Conservation (phyloP, 2,329 filamentous ascomycete species). For the Emmonsia crescens region DNA sequence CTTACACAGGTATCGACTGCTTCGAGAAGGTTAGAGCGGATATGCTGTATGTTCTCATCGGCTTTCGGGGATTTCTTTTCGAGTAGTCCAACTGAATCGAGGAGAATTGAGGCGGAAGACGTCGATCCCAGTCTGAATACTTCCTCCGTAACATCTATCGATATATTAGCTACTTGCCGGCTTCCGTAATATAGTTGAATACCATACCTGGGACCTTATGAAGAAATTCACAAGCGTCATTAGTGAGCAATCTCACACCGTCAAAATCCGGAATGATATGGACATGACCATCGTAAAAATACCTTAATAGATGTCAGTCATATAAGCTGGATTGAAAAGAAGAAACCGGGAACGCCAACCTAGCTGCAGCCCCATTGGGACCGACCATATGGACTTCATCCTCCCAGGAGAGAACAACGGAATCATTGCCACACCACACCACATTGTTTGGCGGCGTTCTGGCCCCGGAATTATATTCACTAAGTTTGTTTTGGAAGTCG, state of each 20-base stretch:
- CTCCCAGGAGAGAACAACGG: slow-evolving; percentile 89
- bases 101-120: slow-evolving; percentile 78
- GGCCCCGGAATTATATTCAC: slow-evolving; percentile 82
- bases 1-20: slow-evolving; percentile 90
- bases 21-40: slow-evolving; percentile 74
- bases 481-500: slow-evolving; percentile 85
- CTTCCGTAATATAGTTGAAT: not conserved
- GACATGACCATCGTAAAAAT: slow-evolving; percentile 83
- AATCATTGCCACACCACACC: slow-evolving; percentile 94
- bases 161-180: slow-evolving; percentile 5
- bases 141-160: slow-evolving; percentile 61
- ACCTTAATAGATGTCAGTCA: slow-evolving; percentile 38
- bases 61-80: slow-evolving; percentile 93
- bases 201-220: slow-evolving; percentile 67
- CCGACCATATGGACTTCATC: slow-evolving; percentile 94
- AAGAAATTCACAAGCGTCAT: slow-evolving; percentile 94
- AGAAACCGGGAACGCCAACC: slow-evolving; percentile 26
- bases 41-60: slow-evolving; percentile 94
- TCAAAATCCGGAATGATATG: slow-evolving; percentile 82
- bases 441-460: slow-evolving; percentile 77
- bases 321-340: not conserved
- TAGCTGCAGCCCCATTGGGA: slow-evolving; percentile 62
- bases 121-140: slow-evolving; percentile 84
- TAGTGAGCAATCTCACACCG: slow-evolving; percentile 81
- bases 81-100: slow-evolving; percentile 84